Percentiles rank a stretch among this genome's conserved stretches.
Conservation (phyloP, 2,329 filamentous ascomycete genomes). For the Talaromyces sp. region DNA sequence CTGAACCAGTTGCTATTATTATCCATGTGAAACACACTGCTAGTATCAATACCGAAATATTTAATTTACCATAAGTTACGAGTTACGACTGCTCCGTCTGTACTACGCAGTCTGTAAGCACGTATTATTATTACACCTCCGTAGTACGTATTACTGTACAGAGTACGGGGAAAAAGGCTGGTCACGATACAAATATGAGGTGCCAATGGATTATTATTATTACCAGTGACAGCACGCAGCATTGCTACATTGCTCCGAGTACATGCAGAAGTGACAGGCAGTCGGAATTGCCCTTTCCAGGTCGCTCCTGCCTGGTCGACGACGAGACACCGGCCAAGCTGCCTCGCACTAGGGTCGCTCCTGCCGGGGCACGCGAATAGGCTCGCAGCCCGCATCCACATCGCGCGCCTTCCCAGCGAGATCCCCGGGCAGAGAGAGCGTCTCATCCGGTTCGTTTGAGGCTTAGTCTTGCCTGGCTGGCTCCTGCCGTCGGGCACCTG, state of each 20-base stretch:
- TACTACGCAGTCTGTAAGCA: too few species aligned
- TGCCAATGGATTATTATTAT: too few species aligned
- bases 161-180: too few species aligned
- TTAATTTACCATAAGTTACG: neutral
- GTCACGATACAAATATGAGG: neutral
- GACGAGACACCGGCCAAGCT: neutral
- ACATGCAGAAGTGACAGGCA: neutral
- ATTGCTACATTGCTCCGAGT: too few species aligned
- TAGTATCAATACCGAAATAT: too few species aligned
- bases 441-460: too few species aligned
- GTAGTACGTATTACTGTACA: neutral
- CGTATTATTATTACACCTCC: neutral
- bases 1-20: neutral
- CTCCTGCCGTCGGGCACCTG: neutral
- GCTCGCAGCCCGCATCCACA: neutral
- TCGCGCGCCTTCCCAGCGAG: neutral
- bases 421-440: neutral
- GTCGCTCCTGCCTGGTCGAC: too few species aligned
- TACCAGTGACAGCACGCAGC: too few species aligned
- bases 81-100: too few species aligned
- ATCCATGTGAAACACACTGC: neutral
- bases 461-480: too few species aligned
- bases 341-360: neutral
- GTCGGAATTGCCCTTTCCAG: neutral
- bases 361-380: neutral